Percentiles rank a stretch among this genome's conserved stretches.
Evolutionary conservation across 306 rosid species (phyloP).

Genomic region (Leucaena leucocephala): DNA sequence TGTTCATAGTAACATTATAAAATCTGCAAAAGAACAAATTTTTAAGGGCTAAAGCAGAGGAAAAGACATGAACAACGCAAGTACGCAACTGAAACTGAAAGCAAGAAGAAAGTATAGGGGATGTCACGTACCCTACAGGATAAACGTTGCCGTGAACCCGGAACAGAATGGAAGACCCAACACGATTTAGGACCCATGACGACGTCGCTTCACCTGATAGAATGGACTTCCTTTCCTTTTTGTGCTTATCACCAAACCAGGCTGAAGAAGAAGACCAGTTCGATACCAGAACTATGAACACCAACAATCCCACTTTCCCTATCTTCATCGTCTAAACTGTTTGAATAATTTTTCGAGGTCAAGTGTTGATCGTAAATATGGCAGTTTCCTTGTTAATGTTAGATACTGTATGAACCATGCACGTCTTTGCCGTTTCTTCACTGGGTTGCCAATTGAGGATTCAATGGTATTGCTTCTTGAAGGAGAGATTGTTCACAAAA

Average conservation of each 20-base stretch:
- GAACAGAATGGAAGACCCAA: slow-evolving; percentile 71
- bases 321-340: slow-evolving; percentile 30
- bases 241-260: slow-evolving; percentile 54
- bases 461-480: slow-evolving; percentile 50
- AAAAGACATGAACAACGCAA: neutral
- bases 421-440: slow-evolving; percentile 1
- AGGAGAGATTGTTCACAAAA: slow-evolving; percentile 14
- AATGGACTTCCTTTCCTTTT: slow-evolving; percentile 49
- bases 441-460: slow-evolving; percentile 36
- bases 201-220: slow-evolving; percentile 43
- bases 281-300: slow-evolving; percentile 41
- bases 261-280: slow-evolving; percentile 54
- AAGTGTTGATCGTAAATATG: neutral
- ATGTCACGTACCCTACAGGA: slow-evolving; percentile 72
- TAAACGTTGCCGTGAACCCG: slow-evolving; percentile 79
- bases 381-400: neutral
- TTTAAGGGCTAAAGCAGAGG: neutral
- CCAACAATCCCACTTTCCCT: slow-evolving; percentile 35
- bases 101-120: neutral
- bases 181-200: slow-evolving; percentile 47
- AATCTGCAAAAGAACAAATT: slow-evolving; percentile 43
- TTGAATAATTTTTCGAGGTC: neutral
- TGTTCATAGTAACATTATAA: slow-evolving; percentile 78
- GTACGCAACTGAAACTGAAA: neutral
- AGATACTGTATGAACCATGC: neutral